Evolutionary conservation across 257 asterid species (phyloP), one percentile per base, ranked within the genome.

Genomic region (Pogostemon cablin): DNA sequence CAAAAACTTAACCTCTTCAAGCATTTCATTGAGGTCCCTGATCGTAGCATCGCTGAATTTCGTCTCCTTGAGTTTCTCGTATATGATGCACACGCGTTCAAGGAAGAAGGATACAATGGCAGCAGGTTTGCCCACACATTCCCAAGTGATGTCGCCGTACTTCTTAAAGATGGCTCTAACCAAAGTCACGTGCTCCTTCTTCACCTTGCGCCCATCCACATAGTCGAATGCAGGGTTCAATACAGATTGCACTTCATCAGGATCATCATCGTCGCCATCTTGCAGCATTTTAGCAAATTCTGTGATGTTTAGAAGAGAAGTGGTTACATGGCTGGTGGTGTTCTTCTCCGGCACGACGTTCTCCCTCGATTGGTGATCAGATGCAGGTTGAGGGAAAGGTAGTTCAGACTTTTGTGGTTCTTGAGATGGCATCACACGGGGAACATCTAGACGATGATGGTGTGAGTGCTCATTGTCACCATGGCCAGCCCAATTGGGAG

Each of bases 201-300:
- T 72, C 37, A 72, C 71, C 32, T 6, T 62, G 34, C 12, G 60
- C 0, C 64, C 69, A 2, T 59, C 1, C 1, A 74, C 73, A 7
- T 10, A 11, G 37, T 39, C 64, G 3, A 25, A 67, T 0, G 48
- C 56, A 5, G 61, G 69, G 17, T 60, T 68, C 4, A 58, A 7
- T 11, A 38, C 10, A 1, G 79, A 74, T 32, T 74, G 40, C 5
- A 74, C 69, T 59, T 74, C 69, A 1, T 61, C 62, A 41, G 37
- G 42, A 38, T 71, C 75, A 15, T 25, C 32, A 25, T 71, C 63
- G 0, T 49, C 75, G 52, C 49, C 63, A 1, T 48, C 62, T 2
- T 25, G 32, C 32, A 5, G 62, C 55, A 42, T 62, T 39, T n/a
- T 48, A 1, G 53, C 76, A 4, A 47, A 48, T 25, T 61, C 69